Evolutionary conservation across 2,329 filamentous ascomycete species (phyloP), one percentile per base, ranked within the genome.

Genomic region (Cercospora beticola): DNA sequence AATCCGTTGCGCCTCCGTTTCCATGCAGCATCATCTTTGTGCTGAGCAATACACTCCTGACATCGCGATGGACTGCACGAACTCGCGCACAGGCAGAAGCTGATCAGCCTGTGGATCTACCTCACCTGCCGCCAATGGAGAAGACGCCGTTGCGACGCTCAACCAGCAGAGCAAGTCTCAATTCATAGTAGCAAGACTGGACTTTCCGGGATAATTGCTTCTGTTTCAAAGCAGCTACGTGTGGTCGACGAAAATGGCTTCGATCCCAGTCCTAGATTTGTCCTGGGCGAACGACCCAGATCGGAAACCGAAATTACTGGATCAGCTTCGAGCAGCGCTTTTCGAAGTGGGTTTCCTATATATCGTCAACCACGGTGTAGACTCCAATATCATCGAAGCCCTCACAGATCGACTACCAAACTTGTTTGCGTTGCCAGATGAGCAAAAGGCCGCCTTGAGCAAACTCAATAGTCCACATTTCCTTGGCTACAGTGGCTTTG

Each of bases 401-500:
- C 75, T 87, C 7, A 77, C 81, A 1, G 66, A 75, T 7, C 74
- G 76, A 7, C 75, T 86, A 2, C 84, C 84, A 1, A 46, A 23
- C 0, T 78, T 86, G 5, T 87, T 87, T 69, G 73, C 76, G 1
- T 76, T 86, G 1, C 71, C 80, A 0, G 61, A 72, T 0, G 70
- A 73, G 2, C 74, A 77, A 5, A 87, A 86, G 66, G 74, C 75
- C 0, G 72, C 72, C 1, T 75, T 86, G 9, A 82, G 82, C 0
- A 78, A 86, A 18, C 76, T 81, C 28, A 85, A 87, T 28, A 88
- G 85, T 1, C 86, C 87, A 9, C 87, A 88, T 74, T 88, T 89
- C 66, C 78, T 89, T 2, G 87, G 87, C 0, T 89, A 88, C 74
- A 87, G 85, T 69, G 83, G 80, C 0, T 82, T 82, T 18, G 87